Base-by-base conservation (phyloP, 495 filamentous ascomycete genomes). In the Penicillium cataractarum region DNA sequence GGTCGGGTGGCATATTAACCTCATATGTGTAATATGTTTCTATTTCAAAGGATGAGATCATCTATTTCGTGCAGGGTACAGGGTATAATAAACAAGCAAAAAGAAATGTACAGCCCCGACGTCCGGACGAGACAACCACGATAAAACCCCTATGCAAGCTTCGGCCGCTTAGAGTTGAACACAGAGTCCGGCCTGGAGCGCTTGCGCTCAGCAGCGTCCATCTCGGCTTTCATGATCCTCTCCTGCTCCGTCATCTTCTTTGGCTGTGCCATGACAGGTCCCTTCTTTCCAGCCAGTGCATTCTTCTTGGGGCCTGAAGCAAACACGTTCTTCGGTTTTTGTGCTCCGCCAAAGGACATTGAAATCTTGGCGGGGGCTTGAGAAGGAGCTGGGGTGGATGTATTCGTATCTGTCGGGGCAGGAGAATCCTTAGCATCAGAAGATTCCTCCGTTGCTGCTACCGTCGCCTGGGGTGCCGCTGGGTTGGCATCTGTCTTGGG, bases 211-310 rank as follows among this genome's bases (percentile, higher is more conserved):
- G 90, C 82, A 66, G 76, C 73, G 67, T 93, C 78, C 76, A 82
- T 80, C 63, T 94, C 92, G 62, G 91, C 89, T 72, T 88, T 90
- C 92, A 96, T 96, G 61, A 95, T 95, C 59, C 92, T 81, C 64
- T 96, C 92, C n/a, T 89, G 90, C 73, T 95, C 90, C 63, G 89
- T 91, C 84, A 95, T 92, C 35, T 84, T 85, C 79, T 90, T 92
- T 63, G 90, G 91, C 3, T 85, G 83, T 46, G 80, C 82, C 54
- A 87, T 80, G 15, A 83, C 78, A 31, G 79, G 72, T 0, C 82
- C 76, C 71, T 90, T 90, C 77, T 90, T 90, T 13, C 81, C 78
- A 3, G 80, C 81, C 26, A 90, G 75, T 2, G 85, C 85, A 56
- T 89, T 90, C 74, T 90, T 92, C 69, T 84, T 84, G 9, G 67